Evolutionary conservation across 2,329 filamentous ascomycete species (phyloP).

Genomic region (Gaeumannomyces sp.): DNA sequence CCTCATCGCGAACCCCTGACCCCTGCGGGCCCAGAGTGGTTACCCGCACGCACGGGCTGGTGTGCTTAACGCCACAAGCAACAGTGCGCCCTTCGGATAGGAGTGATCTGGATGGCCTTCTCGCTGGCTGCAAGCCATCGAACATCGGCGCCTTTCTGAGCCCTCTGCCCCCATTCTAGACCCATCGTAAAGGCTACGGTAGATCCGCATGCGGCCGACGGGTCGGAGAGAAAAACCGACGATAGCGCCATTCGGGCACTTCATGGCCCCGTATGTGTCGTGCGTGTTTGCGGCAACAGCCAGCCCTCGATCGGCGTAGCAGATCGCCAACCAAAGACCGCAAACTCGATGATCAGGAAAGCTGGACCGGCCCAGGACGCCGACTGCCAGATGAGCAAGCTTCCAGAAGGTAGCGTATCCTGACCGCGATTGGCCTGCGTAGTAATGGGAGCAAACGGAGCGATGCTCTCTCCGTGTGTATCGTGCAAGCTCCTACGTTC

Average conservation of each 20-base stretch:
- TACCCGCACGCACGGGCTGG: slow-evolving; percentile 4
- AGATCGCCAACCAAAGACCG: no score
- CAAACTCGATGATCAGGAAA: no score
- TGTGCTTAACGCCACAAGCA: slow-evolving; percentile 8
- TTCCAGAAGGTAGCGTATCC: no score
- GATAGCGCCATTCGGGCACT: no score
- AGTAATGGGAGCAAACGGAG: no score
- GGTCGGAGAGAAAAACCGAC: neutral
- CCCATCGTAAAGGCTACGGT: neutral
- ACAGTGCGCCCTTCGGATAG: neutral
- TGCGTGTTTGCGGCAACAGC: no score
- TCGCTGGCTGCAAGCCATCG: neutral
- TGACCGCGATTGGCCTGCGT: no score
- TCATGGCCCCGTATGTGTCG: neutral
- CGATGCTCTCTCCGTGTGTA: no score
- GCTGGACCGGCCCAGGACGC: no score
- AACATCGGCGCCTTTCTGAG: neutral
- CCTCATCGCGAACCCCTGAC: neutral
- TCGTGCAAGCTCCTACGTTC: no score
- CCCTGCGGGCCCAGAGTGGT: neutral
- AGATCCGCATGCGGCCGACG: neutral
- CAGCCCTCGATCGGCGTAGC: no score
- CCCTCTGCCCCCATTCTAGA: neutral
- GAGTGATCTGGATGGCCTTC: neutral
- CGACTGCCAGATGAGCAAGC: no score